Evolutionary conservation across 345 rosid genomes (phyloP).

Genomic region (Excoecaria agallocha): DNA sequence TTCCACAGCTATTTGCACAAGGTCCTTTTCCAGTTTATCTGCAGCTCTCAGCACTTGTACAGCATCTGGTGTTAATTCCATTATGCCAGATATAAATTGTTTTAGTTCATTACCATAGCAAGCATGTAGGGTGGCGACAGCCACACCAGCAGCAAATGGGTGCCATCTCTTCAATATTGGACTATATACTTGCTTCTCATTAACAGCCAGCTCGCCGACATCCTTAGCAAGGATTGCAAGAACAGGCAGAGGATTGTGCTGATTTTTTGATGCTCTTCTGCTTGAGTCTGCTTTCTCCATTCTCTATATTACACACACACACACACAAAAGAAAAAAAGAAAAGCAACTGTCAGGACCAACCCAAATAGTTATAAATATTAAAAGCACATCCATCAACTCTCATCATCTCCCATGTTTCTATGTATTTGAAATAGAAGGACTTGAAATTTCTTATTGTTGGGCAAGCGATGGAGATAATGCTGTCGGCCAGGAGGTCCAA

Average conservation of each 20-base stretch:
- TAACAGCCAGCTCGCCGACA: slow-evolving; percentile 83
- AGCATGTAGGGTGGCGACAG: slow-evolving; percentile 94
- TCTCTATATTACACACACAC: slow-evolving; percentile 41
- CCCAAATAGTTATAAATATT: neutral
- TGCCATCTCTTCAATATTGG: slow-evolving; percentile 97
- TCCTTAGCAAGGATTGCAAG: slow-evolving; percentile 95
- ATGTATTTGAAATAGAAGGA: neutral
- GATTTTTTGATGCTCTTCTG: slow-evolving; percentile 84
- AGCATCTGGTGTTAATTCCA: slow-evolving; percentile 83
- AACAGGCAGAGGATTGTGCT: slow-evolving; percentile 76
- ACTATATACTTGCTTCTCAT: slow-evolving; percentile 77
- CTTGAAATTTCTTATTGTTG: slow-evolving; percentile 9
- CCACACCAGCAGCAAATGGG: slow-evolving; percentile 96
- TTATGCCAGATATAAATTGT: slow-evolving; percentile 73
- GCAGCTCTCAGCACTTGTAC: slow-evolving; percentile 91
- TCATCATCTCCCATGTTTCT: neutral
- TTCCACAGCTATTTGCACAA: slow-evolving; percentile 96
- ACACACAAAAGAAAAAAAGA: neutral
- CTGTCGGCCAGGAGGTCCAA: too few relatives aligned
- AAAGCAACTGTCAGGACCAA: slow-evolving; percentile 14
- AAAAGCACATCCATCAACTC: too few relatives aligned
- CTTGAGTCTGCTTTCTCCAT: slow-evolving; percentile 99
- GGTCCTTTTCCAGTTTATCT: slow-evolving; percentile 94
- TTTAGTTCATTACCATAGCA: slow-evolving; percentile 93
- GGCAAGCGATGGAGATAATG: too few relatives aligned